Conservation (phyloP, 345 rosid genomes). For the Citrus trifoliata region DNA sequence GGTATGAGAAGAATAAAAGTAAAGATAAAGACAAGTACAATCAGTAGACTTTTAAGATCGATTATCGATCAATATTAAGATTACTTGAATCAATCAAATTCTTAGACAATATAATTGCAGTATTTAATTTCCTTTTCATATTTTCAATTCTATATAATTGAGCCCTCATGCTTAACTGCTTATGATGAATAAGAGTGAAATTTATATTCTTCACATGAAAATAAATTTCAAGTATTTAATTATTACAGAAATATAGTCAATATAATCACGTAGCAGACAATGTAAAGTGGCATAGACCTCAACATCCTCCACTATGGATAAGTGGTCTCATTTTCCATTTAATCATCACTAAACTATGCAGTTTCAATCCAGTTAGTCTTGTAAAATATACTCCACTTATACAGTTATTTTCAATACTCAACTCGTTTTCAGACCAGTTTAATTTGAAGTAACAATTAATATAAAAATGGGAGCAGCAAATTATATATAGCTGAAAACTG, state of each 20-base stretch:
- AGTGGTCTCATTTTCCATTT: constrained; percentile 18
- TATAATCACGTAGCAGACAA: constrained; percentile 23
- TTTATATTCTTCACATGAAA: neutral
- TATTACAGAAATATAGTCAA: neutral
- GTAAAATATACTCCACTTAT: neutral
- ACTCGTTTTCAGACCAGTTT: neutral
- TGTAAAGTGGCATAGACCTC: constrained; percentile 20
- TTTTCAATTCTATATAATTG: too few species aligned
- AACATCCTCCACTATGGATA: constrained; percentile 11
- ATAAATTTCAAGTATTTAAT: neutral
- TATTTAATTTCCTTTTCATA: too few species aligned
- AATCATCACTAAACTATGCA: constrained; percentile 9
- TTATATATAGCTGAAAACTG: too few species aligned
- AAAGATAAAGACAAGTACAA: too few species aligned
- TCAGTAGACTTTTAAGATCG: too few species aligned
- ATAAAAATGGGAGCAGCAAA: neutral
- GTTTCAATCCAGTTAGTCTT: neutral
- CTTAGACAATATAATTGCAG: too few species aligned
- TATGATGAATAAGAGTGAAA: too few species aligned
- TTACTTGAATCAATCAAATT: too few species aligned
- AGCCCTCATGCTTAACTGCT: too few species aligned
- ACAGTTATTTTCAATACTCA: too few species aligned
- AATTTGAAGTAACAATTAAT: neutral
- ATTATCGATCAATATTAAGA: too few species aligned
- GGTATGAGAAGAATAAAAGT: too few species aligned